Evolutionary conservation across 345 rosid species (phyloP).

Genomic region (Pugionium cornutum): DNA sequence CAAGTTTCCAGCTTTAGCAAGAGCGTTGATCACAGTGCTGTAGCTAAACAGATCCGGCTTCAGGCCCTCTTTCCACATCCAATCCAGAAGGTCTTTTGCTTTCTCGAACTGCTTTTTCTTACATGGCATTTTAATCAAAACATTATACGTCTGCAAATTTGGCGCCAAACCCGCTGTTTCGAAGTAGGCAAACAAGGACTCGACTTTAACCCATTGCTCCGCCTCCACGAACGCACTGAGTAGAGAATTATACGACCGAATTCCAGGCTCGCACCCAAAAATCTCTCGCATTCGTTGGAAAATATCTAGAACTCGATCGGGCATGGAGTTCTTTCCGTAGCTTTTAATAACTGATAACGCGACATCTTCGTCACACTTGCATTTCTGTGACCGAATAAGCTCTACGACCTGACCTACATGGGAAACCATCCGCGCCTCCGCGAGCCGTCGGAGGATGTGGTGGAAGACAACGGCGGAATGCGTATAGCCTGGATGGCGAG

Average conservation of each 20-base stretch:
- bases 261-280: slow-evolving; percentile 75
- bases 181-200: slow-evolving; percentile 53
- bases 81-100: slow-evolving; percentile 55
- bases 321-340: slow-evolving; percentile 63
- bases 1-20: slow-evolving; percentile 58
- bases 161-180: slow-evolving; percentile 55
- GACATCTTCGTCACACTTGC: slow-evolving; percentile 76
- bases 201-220: slow-evolving; percentile 57
- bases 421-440: slow-evolving; percentile 45
- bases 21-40: slow-evolving; percentile 54
- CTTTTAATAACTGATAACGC: slow-evolving; percentile 65
- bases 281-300: slow-evolving; percentile 64
- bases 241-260: slow-evolving; percentile 65
- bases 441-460: slow-evolving; percentile 77
- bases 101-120: slow-evolving; percentile 60
- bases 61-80: slow-evolving; percentile 60
- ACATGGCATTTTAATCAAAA: slow-evolving; percentile 73
- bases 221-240: slow-evolving; percentile 64
- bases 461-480: slow-evolving; percentile 69
- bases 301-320: slow-evolving; percentile 57
- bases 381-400: slow-evolving; percentile 54
- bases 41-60: slow-evolving; percentile 65
- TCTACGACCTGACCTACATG: slow-evolving; percentile 60
- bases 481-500: slow-evolving; percentile 50
- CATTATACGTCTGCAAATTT: slow-evolving; percentile 70